phyloP scores from a whole-genome alignment of 345 rosid species.

The Camelina neglecta region DNA sequence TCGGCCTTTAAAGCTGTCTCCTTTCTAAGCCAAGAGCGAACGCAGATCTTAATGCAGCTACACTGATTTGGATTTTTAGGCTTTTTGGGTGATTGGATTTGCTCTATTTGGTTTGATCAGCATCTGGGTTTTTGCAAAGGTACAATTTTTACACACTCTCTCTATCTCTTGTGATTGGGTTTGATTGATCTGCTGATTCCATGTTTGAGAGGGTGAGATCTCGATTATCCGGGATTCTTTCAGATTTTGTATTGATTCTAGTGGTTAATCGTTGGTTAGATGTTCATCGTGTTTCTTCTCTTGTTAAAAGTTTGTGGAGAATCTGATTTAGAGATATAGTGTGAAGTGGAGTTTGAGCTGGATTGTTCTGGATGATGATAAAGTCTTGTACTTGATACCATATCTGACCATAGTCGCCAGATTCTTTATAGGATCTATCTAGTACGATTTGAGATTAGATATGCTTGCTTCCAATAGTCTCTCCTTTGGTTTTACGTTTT shows the following conservation, averaged over 20 bases:
- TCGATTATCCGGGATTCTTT: neutral
- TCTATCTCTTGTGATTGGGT: neutral
- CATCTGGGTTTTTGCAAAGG: conserved; percentile 45
- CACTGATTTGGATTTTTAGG: conserved; percentile 28
- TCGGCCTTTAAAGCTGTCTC: conserved; percentile 28
- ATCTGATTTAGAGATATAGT: conserved; percentile 26
- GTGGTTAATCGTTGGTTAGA: conserved; percentile 21
- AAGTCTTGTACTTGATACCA: conserved; percentile 19
- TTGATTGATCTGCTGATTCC: conserved; percentile 18
- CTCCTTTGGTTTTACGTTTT: neutral
- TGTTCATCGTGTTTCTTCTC: conserved; percentile 22
- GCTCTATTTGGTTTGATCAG: conserved; percentile 31
- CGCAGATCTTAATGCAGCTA: conserved; percentile 45
- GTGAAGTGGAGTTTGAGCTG: conserved; percentile 42
- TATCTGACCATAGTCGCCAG: conserved; percentile 20
- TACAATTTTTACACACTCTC: conserved; percentile 22
- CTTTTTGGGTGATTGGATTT: conserved; percentile 14
- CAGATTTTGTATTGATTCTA: neutral
- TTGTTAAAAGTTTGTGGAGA: conserved; percentile 15
- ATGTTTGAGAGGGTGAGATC: conserved; percentile 21
- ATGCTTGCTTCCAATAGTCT: conserved; percentile 6
- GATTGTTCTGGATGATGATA: conserved; percentile 20
- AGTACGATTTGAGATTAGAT: conserved; percentile 9
- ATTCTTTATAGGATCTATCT: conserved; percentile 36
- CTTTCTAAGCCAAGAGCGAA: conserved; percentile 39